Conservation (phyloP, 139 green algal genomes). For the Tetraselmis chui region DNA sequence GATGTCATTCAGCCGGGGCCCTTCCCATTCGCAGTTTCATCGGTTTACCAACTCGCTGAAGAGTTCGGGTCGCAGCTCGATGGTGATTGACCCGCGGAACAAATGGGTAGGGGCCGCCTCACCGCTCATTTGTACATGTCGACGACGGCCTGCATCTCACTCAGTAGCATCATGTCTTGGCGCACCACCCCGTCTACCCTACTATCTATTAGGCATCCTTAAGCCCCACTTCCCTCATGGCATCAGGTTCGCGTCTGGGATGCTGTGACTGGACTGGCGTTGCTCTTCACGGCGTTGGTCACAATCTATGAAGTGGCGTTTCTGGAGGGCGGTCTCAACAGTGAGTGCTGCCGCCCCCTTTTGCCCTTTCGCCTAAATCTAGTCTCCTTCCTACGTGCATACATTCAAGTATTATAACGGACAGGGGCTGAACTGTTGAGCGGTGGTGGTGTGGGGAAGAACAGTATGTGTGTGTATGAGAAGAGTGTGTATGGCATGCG, state of each 20-base stretch:
- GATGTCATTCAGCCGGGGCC: not conserved
- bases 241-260: not conserved
- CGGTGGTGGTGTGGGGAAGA: too few relatives aligned
- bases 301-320: not conserved
- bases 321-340: not conserved
- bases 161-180: not conserved
- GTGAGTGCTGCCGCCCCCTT: too few relatives aligned
- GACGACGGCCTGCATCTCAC: not conserved
- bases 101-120: not conserved
- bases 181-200: too few relatives aligned
- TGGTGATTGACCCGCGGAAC: not conserved
- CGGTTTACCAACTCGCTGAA: not conserved
- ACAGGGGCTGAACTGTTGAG: too few relatives aligned
- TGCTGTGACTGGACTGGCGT: not conserved
- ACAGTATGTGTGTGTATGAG: too few relatives aligned
- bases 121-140: too few relatives aligned
- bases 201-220: too few relatives aligned
- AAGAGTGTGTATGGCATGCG: too few relatives aligned
- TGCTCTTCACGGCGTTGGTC: not conserved
- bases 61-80: not conserved
- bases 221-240: not conserved
- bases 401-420: not conserved
- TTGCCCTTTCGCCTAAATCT: too few relatives aligned
- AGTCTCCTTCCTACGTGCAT: too few relatives aligned
- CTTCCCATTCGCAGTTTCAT: not conserved